Evolutionary conservation across 1,139 yeast genomes (phyloP).

Genomic region (Sugiyamaella japonica): DNA sequence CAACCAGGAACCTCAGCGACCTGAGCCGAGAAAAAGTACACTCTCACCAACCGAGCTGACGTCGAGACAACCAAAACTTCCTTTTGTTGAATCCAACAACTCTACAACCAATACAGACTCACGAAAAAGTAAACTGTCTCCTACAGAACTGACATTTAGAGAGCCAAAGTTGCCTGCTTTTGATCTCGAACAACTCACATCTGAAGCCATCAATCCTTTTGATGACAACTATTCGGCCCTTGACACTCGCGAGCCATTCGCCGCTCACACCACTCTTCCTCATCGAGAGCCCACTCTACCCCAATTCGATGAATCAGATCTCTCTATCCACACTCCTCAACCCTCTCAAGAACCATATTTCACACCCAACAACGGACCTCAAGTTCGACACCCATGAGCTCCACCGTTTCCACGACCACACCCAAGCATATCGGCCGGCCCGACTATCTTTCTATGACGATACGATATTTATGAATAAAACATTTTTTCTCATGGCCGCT

Average conservation of each 20-base stretch:
- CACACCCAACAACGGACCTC: background rate
- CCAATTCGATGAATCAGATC: background rate
- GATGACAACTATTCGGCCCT: no score
- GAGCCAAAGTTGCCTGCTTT: background rate
- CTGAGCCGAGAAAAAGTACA: background rate
- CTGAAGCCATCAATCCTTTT: no score
- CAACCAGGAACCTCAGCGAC: background rate
- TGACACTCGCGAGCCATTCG: background rate
- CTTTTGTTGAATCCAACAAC: background rate
- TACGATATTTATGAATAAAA: background rate
- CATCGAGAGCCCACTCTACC: constrained; percentile 8
- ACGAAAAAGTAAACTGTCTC: background rate
- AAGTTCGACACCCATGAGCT: background rate
- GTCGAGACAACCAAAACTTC: constrained; percentile 1
- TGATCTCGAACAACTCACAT: no score
- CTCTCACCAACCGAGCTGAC: constrained; percentile 1
- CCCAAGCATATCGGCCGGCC: constrained; percentile 18
- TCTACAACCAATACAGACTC: background rate
- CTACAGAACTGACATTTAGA: background rate
- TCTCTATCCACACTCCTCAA: constrained; percentile 6
- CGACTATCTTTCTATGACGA: background rate
- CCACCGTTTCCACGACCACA: background rate
- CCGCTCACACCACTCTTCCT: background rate
- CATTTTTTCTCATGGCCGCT: background rate
- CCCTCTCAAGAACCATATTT: background rate